These are phyloP conservation scores for Chlamydomonas incerta DNA, from an alignment of 139 green algal species.

Conservation along the genomic window DNA sequence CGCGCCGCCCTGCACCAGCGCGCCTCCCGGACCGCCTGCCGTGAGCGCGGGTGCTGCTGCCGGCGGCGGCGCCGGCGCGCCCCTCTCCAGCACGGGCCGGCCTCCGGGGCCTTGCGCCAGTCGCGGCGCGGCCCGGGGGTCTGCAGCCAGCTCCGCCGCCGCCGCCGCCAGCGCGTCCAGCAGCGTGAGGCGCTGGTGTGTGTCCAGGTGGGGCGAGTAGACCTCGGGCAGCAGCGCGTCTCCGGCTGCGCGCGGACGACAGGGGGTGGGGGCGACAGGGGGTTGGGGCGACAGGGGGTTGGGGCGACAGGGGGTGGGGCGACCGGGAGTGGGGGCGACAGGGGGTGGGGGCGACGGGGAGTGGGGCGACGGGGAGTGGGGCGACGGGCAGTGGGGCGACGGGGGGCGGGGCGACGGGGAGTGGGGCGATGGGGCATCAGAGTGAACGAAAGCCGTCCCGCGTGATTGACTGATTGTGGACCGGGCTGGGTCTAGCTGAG, in stretches of 20 bases:
- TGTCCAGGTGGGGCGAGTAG: conserved; percentile 81
- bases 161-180: conserved; percentile 73
- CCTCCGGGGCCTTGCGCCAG: conserved; percentile 4
- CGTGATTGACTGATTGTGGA: no score
- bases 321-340: no score
- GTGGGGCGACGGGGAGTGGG: no score
- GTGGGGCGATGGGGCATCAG: no score
- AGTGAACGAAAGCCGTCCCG: no score
- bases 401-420: no score
- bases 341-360: no score
- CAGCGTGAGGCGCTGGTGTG: conserved; percentile 69
- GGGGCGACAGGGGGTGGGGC: no score
- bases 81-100: not conserved
- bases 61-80: not conserved
- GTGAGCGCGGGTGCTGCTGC: not conserved
- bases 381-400: no score
- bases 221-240: conserved; percentile 68
- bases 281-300: no score
- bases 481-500: no score
- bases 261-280: not conserved
- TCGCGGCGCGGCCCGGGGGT: conserved; percentile 39
- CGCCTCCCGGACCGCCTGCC: no score
- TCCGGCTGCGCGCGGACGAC: conserved; percentile 33
- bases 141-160: conserved; percentile 59
- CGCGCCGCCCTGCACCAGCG: not conserved